Evolutionary conservation across 371 early-diverging fungal genomes (phyloP).

Genomic region (Circinella minor): DNA sequence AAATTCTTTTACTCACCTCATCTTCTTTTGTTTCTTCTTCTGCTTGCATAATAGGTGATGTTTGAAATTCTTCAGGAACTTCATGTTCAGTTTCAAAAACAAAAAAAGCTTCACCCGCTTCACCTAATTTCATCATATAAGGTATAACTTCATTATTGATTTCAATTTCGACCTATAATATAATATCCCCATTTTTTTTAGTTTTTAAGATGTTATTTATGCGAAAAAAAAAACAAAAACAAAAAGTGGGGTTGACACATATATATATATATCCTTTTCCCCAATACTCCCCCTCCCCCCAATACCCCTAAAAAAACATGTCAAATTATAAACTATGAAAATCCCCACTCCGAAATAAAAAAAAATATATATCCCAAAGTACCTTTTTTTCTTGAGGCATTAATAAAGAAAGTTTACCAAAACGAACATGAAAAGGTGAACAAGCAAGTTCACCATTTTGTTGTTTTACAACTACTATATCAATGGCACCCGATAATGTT

Average conservation of each 20-base stretch:
- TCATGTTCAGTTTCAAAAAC: constrained; percentile 89
- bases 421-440: constrained; percentile 97
- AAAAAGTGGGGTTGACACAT: neutral
- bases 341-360: neutral
- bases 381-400: constrained; percentile 87
- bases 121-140: constrained; percentile 96
- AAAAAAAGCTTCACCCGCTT: constrained; percentile 98
- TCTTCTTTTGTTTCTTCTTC: constrained; percentile 33
- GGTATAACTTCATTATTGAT: constrained; percentile 87
- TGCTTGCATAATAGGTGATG: constrained; percentile 87
- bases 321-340: neutral
- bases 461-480: constrained; percentile 92
- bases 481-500: constrained; percentile 98
- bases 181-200: neutral
- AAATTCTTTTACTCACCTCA: too few relatives aligned
- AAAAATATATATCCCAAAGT: neutral
- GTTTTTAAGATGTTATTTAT: neutral
- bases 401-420: constrained; percentile 93
- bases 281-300: neutral
- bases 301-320: constrained; percentile 8
- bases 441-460: constrained; percentile 79
- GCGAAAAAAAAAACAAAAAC: neutral
- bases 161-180: constrained; percentile 78
- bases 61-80: constrained; percentile 90
- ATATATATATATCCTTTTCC: too few relatives aligned